A percentile compares a stretch with the other conserved stretches of the same genome.
Evolutionary conservation across 2,329 filamentous ascomycete genomes (phyloP).

Genomic region (Phyllosticta citriasiana): DNA sequence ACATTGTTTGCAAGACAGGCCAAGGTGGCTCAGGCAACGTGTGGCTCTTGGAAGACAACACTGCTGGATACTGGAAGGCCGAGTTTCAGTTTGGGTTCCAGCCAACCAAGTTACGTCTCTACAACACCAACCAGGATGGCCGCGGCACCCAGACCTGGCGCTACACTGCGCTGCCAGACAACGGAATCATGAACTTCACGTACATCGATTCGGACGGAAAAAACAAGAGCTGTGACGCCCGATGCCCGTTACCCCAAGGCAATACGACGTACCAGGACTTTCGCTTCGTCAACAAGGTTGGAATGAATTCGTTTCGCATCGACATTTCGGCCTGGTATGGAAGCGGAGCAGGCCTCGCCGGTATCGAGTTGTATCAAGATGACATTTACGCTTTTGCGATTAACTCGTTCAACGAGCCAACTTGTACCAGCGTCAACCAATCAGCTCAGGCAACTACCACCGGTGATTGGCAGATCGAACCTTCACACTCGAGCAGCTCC

Average conservation of each 20-base stretch:
- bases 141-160: slow-evolving; percentile 83
- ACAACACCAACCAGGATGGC: slow-evolving; percentile 76
- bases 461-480: slow-evolving; percentile 63
- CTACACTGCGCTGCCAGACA: slow-evolving; percentile 73
- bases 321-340: slow-evolving; percentile 87
- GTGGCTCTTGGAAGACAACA: slow-evolving; percentile 70
- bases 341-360: slow-evolving; percentile 69
- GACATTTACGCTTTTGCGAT: slow-evolving; percentile 80
- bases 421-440: slow-evolving; percentile 56
- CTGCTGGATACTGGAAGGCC: slow-evolving; percentile 73
- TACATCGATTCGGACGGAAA: slow-evolving; percentile 63
- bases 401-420: slow-evolving; percentile 77
- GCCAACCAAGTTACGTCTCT: slow-evolving; percentile 77
- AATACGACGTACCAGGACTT: slow-evolving; percentile 77
- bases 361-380: slow-evolving; percentile 79
- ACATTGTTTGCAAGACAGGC: slow-evolving; percentile 70
- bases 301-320: slow-evolving; percentile 78
- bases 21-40: slow-evolving; percentile 63
- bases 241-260: slow-evolving; percentile 68
- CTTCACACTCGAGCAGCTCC: slow-evolving; percentile 59
- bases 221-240: slow-evolving; percentile 63
- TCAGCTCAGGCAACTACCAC: slow-evolving; percentile 56
- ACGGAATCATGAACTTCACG: slow-evolving; percentile 93
- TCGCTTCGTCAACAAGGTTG: slow-evolving; percentile 81
- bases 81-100: slow-evolving; percentile 73